Evolutionary conservation across 1,139 yeast species (phyloP), one percentile per base, ranked within the genome.

Genomic region (Torulaspora pretoriensis): DNA sequence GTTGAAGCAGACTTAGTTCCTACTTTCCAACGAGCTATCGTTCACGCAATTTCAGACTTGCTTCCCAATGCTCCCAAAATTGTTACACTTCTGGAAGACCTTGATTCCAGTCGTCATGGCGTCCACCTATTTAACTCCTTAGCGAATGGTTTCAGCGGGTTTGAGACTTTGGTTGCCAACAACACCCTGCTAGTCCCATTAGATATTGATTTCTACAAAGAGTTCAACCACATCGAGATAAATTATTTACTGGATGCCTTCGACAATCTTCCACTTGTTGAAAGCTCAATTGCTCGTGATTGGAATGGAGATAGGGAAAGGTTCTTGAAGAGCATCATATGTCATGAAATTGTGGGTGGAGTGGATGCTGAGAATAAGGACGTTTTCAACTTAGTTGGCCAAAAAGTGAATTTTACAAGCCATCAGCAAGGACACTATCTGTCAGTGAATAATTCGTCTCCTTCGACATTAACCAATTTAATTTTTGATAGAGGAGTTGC

Each of bases 1-100:
- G 76, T 85, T 2, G 88, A 83, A 27, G 63, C 73, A 0, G 88
- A 88, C 59, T 63, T 83, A 37, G 67, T 69, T 46, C 92, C 96
- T 1, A 75, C 77, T 34, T 78, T 81, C 42, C 86, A 81, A 54
- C 72, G 81, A 52, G 83, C 95, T 0, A 78, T 78, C 23, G 80
- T 90, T 6, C 95, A 87, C 50, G 92, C 88, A 0, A 70, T 87
- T 2, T 83, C 82, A 49, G 58, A 68, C 7, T 58, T 81, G 5
- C 57, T 56, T 4, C 23, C 24, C 3, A 35, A 41, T 19, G 49
- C 54, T 4, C 47, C 45, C 22, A 12, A 40, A 13, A 19, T 48
- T 13, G 22, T 24, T 29, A 22, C 28, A 13, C 45, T 6, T 24
- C 38, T 24, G 9, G 38, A 2, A 3, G 31, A 13, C 32, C 46